Base-by-base conservation (phyloP, 208 protist species). In the Crithidia thermophila region DNA sequence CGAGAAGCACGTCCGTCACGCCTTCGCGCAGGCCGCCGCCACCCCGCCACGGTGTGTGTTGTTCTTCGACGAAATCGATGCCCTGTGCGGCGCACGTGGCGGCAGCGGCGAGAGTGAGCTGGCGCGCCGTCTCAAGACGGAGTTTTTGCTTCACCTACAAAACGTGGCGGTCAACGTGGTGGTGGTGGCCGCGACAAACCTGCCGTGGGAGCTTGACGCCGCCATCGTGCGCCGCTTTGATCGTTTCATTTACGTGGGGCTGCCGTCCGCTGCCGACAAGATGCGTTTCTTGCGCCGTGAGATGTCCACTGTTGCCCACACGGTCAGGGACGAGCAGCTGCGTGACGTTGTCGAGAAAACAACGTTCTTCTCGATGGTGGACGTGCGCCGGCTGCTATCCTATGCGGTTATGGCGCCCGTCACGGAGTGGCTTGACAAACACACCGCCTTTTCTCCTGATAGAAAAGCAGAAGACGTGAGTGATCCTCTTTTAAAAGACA, bases 91-190 rank as follows among this genome's bases (percentile, higher is more conserved):
- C 33, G 61, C 56, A 21, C 82, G 97, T 21, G 89, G 89, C 51
- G 79, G 56, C 40, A 49, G 76, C 14, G 79, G 81, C 9, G 93
- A 97, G 76, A 92, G 84, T 30, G 92, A 97, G 52, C 79, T 85
- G 3, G 85, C 98, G 7, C 84, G 98, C 13, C 87, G 98, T 18
- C 87, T 99, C 40, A 99, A 99, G 79, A 99, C 98, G 25, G 99
- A 99, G 83, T 97, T 99, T 34, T 87, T 99, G 0, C 88, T 99
- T 3, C 97, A 99, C 62, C 65, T 97, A 49, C 82, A 97, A 53
- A 81, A 53, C 10, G 40, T 84, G 11, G 43, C 81, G n/a, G 33
- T 70, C 0, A 57, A 72, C 0, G 79, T 98, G 28, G 79, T 87
- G 18, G 74, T 98, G 40, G 37, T 98, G 20, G 95, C 87, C 7